A percentile compares a stretch with the other conserved stretches of the same genome.
phyloP scores from a whole-genome alignment of 225 moss, liverwort and hornwort species.

The Ulota crispa region DNA sequence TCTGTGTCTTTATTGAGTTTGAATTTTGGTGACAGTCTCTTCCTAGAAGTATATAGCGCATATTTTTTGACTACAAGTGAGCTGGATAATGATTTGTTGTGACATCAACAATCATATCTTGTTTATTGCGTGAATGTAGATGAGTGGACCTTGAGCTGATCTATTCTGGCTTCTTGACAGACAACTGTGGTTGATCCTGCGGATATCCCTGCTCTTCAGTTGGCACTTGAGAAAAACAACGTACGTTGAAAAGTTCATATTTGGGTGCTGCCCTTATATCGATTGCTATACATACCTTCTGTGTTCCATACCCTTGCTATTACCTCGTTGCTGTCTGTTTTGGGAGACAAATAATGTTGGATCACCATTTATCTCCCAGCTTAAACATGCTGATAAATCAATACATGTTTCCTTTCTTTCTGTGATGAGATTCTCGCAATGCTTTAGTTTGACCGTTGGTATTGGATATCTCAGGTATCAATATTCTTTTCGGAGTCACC shows the following conservation, averaged over 20 bases:
- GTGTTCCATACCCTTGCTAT: not conserved
- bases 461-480: slow-evolving; percentile 69
- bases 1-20: not conserved
- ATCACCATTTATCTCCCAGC: not conserved
- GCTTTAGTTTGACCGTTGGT: not conserved
- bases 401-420: not conserved
- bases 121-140: not conserved
- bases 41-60: not conserved
- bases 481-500: slow-evolving; percentile 99
- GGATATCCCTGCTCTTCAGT: slow-evolving; percentile 66
- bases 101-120: not conserved
- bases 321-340: not conserved
- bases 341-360: not conserved
- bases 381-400: not conserved
- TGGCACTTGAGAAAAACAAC: slow-evolving; percentile 72
- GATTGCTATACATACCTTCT: not conserved
- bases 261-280: not conserved
- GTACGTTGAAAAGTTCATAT: slow-evolving; percentile 44
- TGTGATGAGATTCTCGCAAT: not conserved
- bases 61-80: not conserved
- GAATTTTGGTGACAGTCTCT: not conserved
- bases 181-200: slow-evolving; percentile 94
- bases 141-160: slow-evolving; percentile 9
- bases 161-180: slow-evolving; percentile 39
- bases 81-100: not conserved